Evolutionary conservation across 78 protist species (phyloP).

Genomic region (Creolimax fragrantissima): DNA sequence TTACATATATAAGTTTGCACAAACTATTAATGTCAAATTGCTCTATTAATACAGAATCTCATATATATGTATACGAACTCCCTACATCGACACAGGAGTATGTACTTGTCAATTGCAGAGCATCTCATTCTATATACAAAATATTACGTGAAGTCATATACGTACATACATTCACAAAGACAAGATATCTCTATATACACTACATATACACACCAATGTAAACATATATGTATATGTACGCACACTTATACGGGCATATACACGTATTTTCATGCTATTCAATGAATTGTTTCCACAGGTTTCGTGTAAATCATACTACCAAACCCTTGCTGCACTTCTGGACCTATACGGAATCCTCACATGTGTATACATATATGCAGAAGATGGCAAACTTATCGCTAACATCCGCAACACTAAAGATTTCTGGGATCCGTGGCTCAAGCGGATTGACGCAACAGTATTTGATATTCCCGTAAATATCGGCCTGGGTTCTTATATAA

Average conservation of each 20-base stretch:
- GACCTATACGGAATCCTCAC: slow-evolving; percentile 1
- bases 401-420: background rate
- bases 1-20: too few relatives aligned
- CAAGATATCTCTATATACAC: background rate
- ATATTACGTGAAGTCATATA: background rate
- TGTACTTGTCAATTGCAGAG: too few relatives aligned
- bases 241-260: background rate
- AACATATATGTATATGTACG: background rate
- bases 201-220: background rate
- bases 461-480: background rate
- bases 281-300: background rate
- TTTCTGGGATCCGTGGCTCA: background rate
- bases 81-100: too few relatives aligned
- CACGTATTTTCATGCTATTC: background rate
- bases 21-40: too few relatives aligned
- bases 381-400: slow-evolving; percentile 11
- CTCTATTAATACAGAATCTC: too few relatives aligned
- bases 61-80: too few relatives aligned
- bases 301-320: background rate
- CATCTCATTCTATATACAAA: background rate
- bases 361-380: slow-evolving; percentile 21
- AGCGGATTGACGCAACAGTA: background rate
- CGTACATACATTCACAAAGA: background rate
- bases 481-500: slow-evolving; percentile 4
- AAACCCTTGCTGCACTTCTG: background rate